These are phyloP conservation scores for Scedosporium minutisporum DNA, from an alignment of 2,329 filamentous ascomycete species.

Conservation along the genomic window DNA sequence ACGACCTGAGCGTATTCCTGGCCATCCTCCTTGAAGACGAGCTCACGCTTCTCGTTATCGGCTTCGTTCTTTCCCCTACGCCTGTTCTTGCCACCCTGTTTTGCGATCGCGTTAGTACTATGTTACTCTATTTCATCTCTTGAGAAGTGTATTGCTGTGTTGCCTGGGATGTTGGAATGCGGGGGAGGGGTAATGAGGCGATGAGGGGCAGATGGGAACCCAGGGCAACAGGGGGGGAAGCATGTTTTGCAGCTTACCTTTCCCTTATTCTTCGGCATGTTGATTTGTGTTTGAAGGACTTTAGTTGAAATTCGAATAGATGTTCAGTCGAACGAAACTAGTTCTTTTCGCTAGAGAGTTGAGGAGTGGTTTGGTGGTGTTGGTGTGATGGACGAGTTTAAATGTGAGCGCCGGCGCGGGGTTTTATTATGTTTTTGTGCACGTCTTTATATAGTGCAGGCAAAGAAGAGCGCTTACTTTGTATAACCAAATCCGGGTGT, in stretches of 20 bases:
- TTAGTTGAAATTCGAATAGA: not conserved
- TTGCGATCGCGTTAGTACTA: not conserved
- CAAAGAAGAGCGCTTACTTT: not conserved
- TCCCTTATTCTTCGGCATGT: conserved; percentile 99
- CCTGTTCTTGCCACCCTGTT: conserved; percentile 93
- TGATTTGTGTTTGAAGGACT: conserved; percentile 18
- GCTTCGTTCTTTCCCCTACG: conserved; percentile 98
- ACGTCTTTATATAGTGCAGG: not conserved
- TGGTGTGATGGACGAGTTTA: not conserved
- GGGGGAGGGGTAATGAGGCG: conserved; percentile 1
- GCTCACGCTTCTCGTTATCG: conserved; percentile 97
- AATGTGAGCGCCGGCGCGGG: not conserved
- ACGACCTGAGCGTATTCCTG: conserved; percentile 42
- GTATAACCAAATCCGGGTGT: not conserved
- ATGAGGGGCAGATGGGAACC: not conserved
- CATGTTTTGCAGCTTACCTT: conserved; percentile 53
- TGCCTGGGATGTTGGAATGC: not conserved
- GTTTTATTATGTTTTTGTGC: not conserved
- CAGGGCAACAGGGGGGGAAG: not conserved
- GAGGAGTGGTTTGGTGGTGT: not conserved
- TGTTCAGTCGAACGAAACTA: not conserved
- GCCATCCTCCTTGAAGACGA: conserved; percentile 97
- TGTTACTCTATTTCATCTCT: not conserved
- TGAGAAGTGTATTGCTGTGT: not conserved
- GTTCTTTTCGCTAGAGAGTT: not conserved